These are phyloP conservation scores for Hemerocallis citrina DNA, from an alignment of 106 monocot species.

Conservation along the genomic window DNA sequence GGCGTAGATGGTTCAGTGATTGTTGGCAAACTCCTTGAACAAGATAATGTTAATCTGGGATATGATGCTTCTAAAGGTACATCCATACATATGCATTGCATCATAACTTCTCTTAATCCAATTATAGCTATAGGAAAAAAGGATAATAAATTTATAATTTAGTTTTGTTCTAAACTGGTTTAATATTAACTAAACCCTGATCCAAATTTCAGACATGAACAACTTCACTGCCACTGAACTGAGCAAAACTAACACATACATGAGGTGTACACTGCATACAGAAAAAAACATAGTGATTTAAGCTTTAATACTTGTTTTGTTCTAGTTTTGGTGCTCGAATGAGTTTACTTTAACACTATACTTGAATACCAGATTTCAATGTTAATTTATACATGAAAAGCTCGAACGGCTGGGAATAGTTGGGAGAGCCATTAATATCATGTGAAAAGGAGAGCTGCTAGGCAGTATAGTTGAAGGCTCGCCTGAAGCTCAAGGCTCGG, in stretches of 20 bases:
- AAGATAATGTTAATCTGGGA: constrained; percentile 64
- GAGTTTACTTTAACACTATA: too few relatives aligned
- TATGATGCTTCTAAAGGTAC: constrained; percentile 92
- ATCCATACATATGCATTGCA: not conserved
- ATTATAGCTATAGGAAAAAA: not conserved
- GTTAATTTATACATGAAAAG: too few relatives aligned
- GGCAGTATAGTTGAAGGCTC: too few relatives aligned
- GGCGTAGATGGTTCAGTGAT: constrained; percentile 65
- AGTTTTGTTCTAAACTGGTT: not conserved
- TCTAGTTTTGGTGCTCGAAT: too few relatives aligned
- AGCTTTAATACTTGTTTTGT: too few relatives aligned
- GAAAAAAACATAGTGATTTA: too few relatives aligned
- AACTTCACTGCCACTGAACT: not conserved
- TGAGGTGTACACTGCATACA: too few relatives aligned
- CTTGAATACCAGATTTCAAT: too few relatives aligned
- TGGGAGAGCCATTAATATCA: too few relatives aligned
- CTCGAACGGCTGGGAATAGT: too few relatives aligned
- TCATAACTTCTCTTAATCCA: not conserved
- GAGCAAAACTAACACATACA: not conserved
- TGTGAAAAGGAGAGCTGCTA: too few relatives aligned
- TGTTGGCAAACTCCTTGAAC: constrained; percentile 69
- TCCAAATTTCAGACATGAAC: not conserved
- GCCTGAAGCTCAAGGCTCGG: too few relatives aligned
- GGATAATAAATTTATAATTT: not conserved
- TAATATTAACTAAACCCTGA: not conserved